Percentiles rank a stretch among this genome's conserved stretches.
Conservation (phyloP, 495 filamentous ascomycete species). For the Neurospora hispaniola region DNA sequence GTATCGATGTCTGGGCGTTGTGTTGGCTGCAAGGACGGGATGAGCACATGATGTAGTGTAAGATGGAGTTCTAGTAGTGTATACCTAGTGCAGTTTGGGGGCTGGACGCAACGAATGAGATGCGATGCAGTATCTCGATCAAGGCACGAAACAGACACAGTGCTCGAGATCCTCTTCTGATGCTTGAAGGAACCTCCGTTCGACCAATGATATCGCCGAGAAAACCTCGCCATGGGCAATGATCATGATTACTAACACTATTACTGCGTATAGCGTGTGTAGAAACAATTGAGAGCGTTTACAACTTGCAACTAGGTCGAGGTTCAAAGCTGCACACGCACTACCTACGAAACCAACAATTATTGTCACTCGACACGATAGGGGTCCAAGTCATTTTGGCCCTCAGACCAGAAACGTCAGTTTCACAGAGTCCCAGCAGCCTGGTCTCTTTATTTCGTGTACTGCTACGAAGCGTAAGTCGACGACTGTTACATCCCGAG, state of each 20-base stretch:
- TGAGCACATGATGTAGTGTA: neutral
- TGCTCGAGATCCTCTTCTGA: neutral
- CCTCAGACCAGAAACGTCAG: neutral
- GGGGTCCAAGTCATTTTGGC: neutral
- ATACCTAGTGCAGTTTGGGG: neutral
- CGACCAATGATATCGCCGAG: neutral
- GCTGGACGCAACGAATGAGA: neutral
- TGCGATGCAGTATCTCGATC: neutral
- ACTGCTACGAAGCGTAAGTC: neutral
- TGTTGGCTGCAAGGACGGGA: neutral
- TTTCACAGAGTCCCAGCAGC: neutral
- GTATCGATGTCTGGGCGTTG: neutral
- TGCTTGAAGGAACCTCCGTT: neutral
- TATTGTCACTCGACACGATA: neutral
- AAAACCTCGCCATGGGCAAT: neutral
- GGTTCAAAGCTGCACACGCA: neutral
- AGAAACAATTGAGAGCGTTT: neutral
- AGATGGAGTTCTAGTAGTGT: neutral
- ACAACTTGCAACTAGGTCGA: neutral
- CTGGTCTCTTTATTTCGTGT: neutral
- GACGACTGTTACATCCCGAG: neutral
- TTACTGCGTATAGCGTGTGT: neutral
- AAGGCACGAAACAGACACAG: neutral
- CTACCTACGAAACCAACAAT: neutral
- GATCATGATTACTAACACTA: neutral